phyloP scores from a whole-genome alignment of 164 flowering plant genomes.

The Vitis vinifera region DNA sequence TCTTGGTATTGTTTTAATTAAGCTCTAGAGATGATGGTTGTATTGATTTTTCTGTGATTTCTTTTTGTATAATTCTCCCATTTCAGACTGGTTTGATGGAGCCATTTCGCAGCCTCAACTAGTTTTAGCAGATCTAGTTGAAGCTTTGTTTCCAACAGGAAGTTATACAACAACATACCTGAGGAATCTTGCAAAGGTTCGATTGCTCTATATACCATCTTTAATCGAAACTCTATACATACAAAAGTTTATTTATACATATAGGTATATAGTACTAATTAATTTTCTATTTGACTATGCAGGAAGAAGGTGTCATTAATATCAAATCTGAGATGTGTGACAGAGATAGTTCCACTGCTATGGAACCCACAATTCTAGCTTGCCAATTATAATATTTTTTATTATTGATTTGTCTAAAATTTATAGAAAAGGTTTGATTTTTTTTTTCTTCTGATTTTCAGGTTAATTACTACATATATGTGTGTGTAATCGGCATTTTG shows the following conservation, averaged over 20 bases:
- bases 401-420: too few species aligned
- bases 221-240: not conserved
- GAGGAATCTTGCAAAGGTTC: constrained; percentile 86
- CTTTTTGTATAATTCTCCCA: not conserved
- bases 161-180: constrained; percentile 72
- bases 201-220: not conserved
- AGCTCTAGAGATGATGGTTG: too few species aligned
- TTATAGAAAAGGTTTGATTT: too few species aligned
- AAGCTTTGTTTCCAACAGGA: constrained; percentile 79
- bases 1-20: too few species aligned
- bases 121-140: constrained; percentile 80
- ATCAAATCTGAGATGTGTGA: constrained; percentile 62
- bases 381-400: constrained; percentile 23
- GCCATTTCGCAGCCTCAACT: constrained; percentile 93
- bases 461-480: too few species aligned
- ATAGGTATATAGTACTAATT: not conserved
- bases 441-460: too few species aligned
- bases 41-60: not conserved
- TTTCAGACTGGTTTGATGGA: constrained; percentile 78
- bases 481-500: too few species aligned
- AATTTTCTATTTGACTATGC: constrained; percentile 14
- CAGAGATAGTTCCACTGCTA: constrained; percentile 49
- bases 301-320: constrained; percentile 65
- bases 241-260: too few species aligned
- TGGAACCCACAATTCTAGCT: constrained; percentile 64